These are phyloP conservation scores for Moringa oleifera DNA, from an alignment of 345 rosid species.

Conservation along the genomic window DNA sequence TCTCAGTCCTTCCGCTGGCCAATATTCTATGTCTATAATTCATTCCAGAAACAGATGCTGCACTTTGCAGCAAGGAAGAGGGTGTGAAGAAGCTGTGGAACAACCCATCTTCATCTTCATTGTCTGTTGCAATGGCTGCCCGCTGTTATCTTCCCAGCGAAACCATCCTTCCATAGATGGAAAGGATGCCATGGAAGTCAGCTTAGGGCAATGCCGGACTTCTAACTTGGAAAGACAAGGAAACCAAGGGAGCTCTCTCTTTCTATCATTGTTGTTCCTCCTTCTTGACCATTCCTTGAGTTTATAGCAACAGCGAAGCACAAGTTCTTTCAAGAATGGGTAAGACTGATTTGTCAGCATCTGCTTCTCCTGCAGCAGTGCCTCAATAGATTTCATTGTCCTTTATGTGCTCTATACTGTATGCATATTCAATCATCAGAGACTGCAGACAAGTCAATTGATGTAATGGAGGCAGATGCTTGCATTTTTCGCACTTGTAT, in stretches of 20 bases:
- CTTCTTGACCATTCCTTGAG: rapidly evolving
- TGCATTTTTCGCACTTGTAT: too few relatives aligned
- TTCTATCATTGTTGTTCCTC: too few relatives aligned
- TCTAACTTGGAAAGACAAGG: too few relatives aligned
- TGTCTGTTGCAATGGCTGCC: too few relatives aligned
- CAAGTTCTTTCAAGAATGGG: not conserved
- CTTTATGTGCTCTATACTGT: too few relatives aligned
- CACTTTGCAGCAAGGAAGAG: not conserved
- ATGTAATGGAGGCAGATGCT: too few relatives aligned
- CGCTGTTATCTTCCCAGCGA: not conserved
- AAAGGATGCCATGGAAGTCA: slow-evolving; percentile 9
- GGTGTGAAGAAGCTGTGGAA: slow-evolving; percentile 3
- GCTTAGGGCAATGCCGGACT: not conserved
- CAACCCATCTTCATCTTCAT: not conserved
- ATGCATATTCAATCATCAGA: too few relatives aligned
- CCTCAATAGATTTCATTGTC: too few relatives aligned
- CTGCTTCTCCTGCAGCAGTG: too few relatives aligned
- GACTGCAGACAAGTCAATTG: too few relatives aligned
- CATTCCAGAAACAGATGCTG: rapidly evolving
- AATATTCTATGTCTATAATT: not conserved
- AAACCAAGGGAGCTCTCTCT: too few relatives aligned
- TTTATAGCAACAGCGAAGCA: not conserved
- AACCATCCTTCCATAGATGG: not conserved
- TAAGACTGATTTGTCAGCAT: too few relatives aligned
- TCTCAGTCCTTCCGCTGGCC: slow-evolving; percentile 3